phyloP scores from a whole-genome alignment of 2,329 filamentous ascomycete species.

The Epichloe sibirici region DNA sequence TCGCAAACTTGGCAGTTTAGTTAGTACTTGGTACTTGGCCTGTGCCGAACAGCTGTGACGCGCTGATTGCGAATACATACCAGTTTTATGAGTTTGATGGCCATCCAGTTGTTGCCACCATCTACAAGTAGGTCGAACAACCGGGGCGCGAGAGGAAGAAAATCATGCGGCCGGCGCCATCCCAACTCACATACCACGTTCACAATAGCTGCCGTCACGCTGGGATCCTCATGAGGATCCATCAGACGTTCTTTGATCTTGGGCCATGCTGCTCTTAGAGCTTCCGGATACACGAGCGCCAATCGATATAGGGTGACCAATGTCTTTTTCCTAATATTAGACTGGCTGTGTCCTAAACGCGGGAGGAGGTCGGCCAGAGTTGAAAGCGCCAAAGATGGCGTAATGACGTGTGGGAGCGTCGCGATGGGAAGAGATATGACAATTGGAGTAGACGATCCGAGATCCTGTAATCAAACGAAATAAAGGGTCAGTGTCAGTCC shows the following conservation, averaged over 20 bases:
- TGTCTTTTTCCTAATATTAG: conserved; percentile 86
- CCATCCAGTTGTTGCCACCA: conserved; percentile 98
- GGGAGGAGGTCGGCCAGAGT: conserved; percentile 78
- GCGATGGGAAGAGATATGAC: conserved; percentile 77
- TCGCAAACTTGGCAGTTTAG: conserved; percentile 59
- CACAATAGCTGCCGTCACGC: conserved; percentile 88
- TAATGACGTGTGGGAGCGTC: conserved; percentile 90
- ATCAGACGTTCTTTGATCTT: conserved; percentile 92
- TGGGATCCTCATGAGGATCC: conserved; percentile 80
- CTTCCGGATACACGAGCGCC: conserved; percentile 92
- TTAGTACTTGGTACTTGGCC: conserved; percentile 11
- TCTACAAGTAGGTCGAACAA: conserved; percentile 88
- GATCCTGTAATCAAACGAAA: conserved; percentile 34
- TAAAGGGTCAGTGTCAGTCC: background rate
- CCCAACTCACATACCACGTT: conserved; percentile 95
- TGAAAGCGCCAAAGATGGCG: conserved; percentile 80
- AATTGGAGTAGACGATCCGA: conserved; percentile 58
- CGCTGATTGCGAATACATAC: conserved; percentile 29
- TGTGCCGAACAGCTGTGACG: background rate
- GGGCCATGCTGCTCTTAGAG: conserved; percentile 83
- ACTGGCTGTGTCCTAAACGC: conserved; percentile 72
- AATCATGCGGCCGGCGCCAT: conserved; percentile 87
- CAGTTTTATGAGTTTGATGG: conserved; percentile 96
- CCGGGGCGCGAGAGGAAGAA: conserved; percentile 79
- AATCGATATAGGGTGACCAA: conserved; percentile 89